Base-by-base conservation (phyloP, 495 filamentous ascomycete genomes). In the Bathelium albidoporum region DNA sequence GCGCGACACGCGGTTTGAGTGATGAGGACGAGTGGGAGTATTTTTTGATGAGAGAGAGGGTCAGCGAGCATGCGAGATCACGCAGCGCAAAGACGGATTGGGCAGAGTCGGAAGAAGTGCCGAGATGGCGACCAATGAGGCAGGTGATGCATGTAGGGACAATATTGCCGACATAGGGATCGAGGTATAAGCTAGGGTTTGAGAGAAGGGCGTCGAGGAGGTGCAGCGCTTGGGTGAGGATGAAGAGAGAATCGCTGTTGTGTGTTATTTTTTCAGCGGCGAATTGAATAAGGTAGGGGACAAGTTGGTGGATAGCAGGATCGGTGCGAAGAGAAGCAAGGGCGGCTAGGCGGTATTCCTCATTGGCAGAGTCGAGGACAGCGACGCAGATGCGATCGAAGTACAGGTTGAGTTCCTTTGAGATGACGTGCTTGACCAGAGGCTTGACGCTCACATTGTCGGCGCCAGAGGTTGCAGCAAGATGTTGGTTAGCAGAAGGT, bases 271-370 rank as follows among this genome's bases (percentile, higher is more conserved):
- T 95, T 72, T 96, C 90, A 1, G 89, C 83, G 66, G 96, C 89
- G 75, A 95, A 97, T 69, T 94, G 88, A 43, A 96, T 85, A 68
- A 97, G 96, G 74, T 98, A 98, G 1, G 94, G 92, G 14, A 95
- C 83, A 20, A 98, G 83, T 74, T 98, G 94, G 71, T 97, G 95
- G 7, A 97, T 81, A 59, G 93, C 91, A 0, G 94, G 90, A 67
- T 98, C 94, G 63, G 88, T 85, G 7, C 85, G 80, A 20, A 97
- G 80, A 44, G 88, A 91, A 31, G 87, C 86, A 18, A 96, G 80
- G 0, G 88, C 95, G 0, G 95, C 93, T 10, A 83, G 80, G n/a
- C 92, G 89, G 69, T 95, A 85, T 60, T 89, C 85, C 59, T 96
- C 91, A 58, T 87, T 88, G 31, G 80, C 82, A 65, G 92, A 90